Evolutionary conservation across 257 asterid genomes (phyloP), one percentile per base, ranked within the genome.

Genomic region (Apocynum venetum): DNA sequence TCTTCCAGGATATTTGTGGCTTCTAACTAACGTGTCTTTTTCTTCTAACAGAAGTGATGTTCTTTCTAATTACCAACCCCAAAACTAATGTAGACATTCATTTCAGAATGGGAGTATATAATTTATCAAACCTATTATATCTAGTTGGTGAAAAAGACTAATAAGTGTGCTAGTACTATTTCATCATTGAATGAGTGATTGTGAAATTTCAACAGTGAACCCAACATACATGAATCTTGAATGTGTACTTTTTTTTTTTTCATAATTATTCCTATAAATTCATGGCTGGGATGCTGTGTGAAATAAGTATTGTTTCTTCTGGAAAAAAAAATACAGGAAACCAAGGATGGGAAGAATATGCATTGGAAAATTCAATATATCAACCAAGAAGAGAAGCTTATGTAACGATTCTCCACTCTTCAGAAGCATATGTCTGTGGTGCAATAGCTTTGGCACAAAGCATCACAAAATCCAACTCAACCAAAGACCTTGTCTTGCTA

Each of bases 361-460:
- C 74, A 36, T 3, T 19, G 8, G 56, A 77, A 43, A 61, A 60
- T 36, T 12, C 77, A 7, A 57, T 14, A 11, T 20, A 76, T 73
- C 76, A 79, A 79, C 72, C 78, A 73, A 77, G 78, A 72, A 81
- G 81, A 69, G 89, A 86, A 76, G 89, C 86, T 4, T 86, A 84
- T 70, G 86, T 80, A 20, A 82, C 86, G 31, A 40, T 86, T 53
- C 82, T 86, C 13, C 89, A 84, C 72, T 84, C 89, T 35, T 80
- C 89, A 68, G 89, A 86, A 73, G 78, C 81, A 19, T 86, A 86
- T 71, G 88, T 86, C 2, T 86, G 88, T 69, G 85, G 89, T 46
- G 88, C 88, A 77, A 84, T 84, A 75, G 80, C 82, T 72, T 25
- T 86, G 59, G 89, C 88, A 5, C 88, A 86, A 67, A 86, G 86